Conservation (phyloP, 2,329 filamentous ascomycete species). For the Phialocephala subalpina region DNA sequence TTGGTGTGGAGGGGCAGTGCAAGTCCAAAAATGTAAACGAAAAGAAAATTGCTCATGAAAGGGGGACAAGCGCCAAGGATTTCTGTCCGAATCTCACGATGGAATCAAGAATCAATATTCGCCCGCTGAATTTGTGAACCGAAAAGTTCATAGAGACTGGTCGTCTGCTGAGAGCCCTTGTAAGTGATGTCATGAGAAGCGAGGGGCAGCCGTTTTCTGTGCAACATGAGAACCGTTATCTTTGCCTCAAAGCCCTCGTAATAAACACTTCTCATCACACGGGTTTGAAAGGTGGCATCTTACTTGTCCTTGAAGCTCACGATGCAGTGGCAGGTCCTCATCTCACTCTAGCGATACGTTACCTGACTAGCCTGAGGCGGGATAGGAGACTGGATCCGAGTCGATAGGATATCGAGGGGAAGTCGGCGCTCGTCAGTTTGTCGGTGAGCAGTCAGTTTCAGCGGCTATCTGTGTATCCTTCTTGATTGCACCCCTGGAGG, state of each 20-base stretch:
- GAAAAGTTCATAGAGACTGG: too few species aligned
- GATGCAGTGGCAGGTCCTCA: slow-evolving; percentile 10
- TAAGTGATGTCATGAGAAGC: slow-evolving; percentile 7
- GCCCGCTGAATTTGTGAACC: background rate
- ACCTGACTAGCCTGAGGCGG: background rate
- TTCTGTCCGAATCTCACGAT: slow-evolving; percentile 5
- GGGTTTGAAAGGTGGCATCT: background rate
- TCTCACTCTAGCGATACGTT: slow-evolving; percentile 9
- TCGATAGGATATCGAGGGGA: slow-evolving; percentile 6
- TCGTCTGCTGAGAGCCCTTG: background rate
- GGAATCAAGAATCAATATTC: background rate
- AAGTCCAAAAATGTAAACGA: slow-evolving; percentile 9
- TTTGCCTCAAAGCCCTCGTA: slow-evolving; percentile 3
- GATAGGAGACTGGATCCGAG: background rate
- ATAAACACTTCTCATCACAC: background rate
- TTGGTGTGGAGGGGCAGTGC: slow-evolving; percentile 32
- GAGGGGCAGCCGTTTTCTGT: background rate
- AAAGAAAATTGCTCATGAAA: slow-evolving; percentile 11
- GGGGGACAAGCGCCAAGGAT: background rate
- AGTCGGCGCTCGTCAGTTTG: slow-evolving; percentile 34
- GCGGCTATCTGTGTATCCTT: background rate
- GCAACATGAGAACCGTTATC: background rate
- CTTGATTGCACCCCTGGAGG: background rate
- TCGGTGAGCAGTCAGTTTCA: slow-evolving; percentile 45
- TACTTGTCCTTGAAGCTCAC: slow-evolving; percentile 16